These are phyloP conservation scores for Hypoxylon sp. DNA, from an alignment of 2,329 filamentous ascomycete species.

Conservation along the genomic window DNA sequence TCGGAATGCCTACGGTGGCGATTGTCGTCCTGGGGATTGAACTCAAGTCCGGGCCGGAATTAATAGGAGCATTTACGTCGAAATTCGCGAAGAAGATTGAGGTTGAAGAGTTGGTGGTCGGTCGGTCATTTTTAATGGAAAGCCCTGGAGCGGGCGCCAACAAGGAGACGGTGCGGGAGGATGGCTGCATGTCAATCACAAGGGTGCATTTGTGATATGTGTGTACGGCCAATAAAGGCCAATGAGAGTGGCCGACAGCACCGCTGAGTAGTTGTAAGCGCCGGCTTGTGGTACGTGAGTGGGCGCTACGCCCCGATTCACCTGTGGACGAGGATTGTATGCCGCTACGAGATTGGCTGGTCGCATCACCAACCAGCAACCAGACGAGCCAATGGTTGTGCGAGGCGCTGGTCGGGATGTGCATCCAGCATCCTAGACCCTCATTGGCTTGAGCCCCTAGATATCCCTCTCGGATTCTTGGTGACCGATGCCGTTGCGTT, in stretches of 20 bases:
- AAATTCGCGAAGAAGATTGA: constrained; percentile 42
- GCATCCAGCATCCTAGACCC: constrained; percentile 26
- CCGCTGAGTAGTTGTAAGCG: constrained; percentile 51
- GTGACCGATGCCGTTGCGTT: constrained; percentile 33
- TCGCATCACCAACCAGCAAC: constrained; percentile 22
- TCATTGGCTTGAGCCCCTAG: constrained; percentile 36
- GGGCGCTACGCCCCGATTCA: constrained; percentile 50
- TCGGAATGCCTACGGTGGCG: constrained; percentile 42
- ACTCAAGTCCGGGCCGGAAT: constrained; percentile 34
- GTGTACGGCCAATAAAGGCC: constrained; percentile 43
- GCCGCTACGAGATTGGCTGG: constrained; percentile 48
- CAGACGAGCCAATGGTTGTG: constrained; percentile 32
- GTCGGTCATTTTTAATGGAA: constrained; percentile 47
- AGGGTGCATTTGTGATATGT: constrained; percentile 52
- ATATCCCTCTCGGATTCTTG: constrained; percentile 41
- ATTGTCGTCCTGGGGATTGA: constrained; percentile 38
- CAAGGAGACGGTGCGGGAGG: constrained; percentile 39
- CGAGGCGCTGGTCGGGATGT: constrained; percentile 38
- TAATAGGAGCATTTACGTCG: constrained; percentile 46
- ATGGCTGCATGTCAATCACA: constrained; percentile 54
- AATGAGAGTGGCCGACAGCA: constrained; percentile 49
- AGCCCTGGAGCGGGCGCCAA: constrained; percentile 20
- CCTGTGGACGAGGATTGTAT: constrained; percentile 38
- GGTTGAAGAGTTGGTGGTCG: constrained; percentile 41
- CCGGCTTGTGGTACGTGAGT: constrained; percentile 47